Evolutionary conservation across 2,329 filamentous ascomycete species (phyloP).

Genomic region (Colletotrichum limetticola): DNA sequence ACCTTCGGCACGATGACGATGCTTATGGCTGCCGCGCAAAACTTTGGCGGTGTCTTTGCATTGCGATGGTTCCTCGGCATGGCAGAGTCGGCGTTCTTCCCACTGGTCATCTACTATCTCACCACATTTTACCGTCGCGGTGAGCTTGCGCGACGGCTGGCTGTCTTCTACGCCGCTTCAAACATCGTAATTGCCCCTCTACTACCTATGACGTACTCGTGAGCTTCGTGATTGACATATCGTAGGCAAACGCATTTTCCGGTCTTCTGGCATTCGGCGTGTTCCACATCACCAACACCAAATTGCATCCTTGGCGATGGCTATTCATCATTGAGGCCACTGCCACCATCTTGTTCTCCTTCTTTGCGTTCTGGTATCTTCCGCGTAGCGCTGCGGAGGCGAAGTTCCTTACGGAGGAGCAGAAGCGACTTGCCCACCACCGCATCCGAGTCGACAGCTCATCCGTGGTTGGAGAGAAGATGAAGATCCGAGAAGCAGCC

Average conservation of each 20-base stretch:
- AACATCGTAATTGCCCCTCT: constrained; percentile 31
- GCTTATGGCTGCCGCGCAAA: constrained; percentile 39
- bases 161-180: constrained; percentile 35
- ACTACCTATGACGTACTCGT: too few relatives aligned
- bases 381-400: constrained; percentile 73
- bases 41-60: constrained; percentile 35
- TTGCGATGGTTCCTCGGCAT: constrained; percentile 37
- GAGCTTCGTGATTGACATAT: not conserved
- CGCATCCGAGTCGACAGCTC: constrained; percentile 83
- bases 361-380: constrained; percentile 76
- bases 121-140: constrained; percentile 36
- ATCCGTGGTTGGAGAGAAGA: constrained; percentile 65
- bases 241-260: constrained; percentile 25
- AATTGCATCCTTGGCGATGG: constrained; percentile 57
- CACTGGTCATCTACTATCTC: constrained; percentile 37
- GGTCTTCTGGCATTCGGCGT: constrained; percentile 39
- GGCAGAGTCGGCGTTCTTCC: constrained; percentile 36
- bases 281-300: constrained; percentile 54
- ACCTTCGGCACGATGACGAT: constrained; percentile 68
- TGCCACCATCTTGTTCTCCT: constrained; percentile 68
- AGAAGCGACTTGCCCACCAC: constrained; percentile 75
- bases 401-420: constrained; percentile 71
- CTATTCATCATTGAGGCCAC: constrained; percentile 64
- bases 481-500: constrained; percentile 61
- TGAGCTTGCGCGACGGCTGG: constrained; percentile 32